A percentile compares a stretch with the other conserved stretches of the same genome.
Evolutionary conservation across 768 basidiomycete species (phyloP).

Genomic region (Paxillus rubicundulus): DNA sequence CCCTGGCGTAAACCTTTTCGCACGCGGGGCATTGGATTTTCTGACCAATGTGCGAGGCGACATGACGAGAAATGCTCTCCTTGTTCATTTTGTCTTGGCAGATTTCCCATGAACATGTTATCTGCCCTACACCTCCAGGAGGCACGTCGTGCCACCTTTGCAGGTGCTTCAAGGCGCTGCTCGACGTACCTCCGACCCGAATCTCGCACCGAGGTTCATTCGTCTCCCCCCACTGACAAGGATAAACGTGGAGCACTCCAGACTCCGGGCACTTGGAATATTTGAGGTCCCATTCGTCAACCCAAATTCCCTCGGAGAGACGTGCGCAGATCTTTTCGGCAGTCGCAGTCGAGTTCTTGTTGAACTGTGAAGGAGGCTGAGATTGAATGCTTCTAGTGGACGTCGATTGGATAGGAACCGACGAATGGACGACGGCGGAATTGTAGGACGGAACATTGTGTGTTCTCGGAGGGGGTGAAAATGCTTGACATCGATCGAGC

Average conservation of each 20-base stretch:
- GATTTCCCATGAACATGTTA: neutral
- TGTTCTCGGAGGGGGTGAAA: neutral
- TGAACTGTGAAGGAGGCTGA: neutral
- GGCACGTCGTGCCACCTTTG: neutral
- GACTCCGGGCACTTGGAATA: neutral
- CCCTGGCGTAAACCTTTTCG: neutral
- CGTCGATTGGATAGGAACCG: neutral
- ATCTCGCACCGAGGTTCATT: neutral
- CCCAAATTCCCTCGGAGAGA: neutral
- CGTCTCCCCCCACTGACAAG: neutral
- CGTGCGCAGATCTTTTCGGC: neutral
- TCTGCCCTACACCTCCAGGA: neutral
- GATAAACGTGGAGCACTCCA: neutral
- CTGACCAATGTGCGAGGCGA: neutral
- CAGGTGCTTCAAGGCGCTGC: neutral
- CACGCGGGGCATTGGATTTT: neutral
- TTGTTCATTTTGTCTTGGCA: neutral
- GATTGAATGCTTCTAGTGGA: neutral
- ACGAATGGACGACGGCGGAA: neutral
- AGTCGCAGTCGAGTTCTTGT: neutral
- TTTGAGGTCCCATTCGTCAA: neutral
- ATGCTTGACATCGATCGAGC: neutral
- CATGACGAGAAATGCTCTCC: neutral
- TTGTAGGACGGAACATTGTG: neutral
- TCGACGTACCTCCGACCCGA: neutral